Conservation (phyloP, 2,329 filamentous ascomycete genomes). For the Paraphaeosphaeria minitans region DNA sequence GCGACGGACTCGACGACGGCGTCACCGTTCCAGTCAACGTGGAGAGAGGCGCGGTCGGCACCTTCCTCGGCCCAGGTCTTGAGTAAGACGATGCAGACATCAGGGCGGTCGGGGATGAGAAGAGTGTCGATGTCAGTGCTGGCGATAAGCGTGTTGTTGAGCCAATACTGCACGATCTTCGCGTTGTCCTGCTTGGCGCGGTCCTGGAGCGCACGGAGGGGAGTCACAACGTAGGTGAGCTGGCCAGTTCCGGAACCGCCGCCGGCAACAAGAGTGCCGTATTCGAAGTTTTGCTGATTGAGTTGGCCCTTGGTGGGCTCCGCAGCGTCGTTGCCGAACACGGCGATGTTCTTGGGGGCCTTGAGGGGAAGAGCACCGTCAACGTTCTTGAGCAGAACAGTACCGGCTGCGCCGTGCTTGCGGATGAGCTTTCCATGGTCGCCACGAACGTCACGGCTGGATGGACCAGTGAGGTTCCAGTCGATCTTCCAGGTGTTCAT, state of each 20-base stretch:
- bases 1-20: conserved; percentile 54
- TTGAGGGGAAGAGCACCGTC: conserved; percentile 58
- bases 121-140: conserved; percentile 24
- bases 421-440: conserved; percentile 51
- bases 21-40: conserved; percentile 50
- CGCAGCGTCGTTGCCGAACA: conserved; percentile 58
- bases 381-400: conserved; percentile 56
- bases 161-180: conserved; percentile 51
- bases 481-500: conserved; percentile 42
- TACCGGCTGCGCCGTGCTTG: conserved; percentile 48
- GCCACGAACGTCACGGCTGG: conserved; percentile 45
- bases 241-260: conserved; percentile 52
- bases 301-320: conserved; percentile 44
- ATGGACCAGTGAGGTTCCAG: conserved; percentile 42
- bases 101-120: conserved; percentile 38
- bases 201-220: conserved; percentile 49
- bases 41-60: conserved; percentile 48
- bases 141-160: conserved; percentile 51
- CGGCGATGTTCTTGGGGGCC: conserved; percentile 53
- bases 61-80: conserved; percentile 59
- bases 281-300: conserved; percentile 43
- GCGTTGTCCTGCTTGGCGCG: conserved; percentile 34
- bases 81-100: conserved; percentile 63
- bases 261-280: conserved; percentile 51
- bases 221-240: conserved; percentile 49